A percentile compares a stretch with the other conserved stretches of the same genome.
phyloP scores from a whole-genome alignment of 2,329 filamentous ascomycete genomes.

The Aphanoascus verrucosus region DNA sequence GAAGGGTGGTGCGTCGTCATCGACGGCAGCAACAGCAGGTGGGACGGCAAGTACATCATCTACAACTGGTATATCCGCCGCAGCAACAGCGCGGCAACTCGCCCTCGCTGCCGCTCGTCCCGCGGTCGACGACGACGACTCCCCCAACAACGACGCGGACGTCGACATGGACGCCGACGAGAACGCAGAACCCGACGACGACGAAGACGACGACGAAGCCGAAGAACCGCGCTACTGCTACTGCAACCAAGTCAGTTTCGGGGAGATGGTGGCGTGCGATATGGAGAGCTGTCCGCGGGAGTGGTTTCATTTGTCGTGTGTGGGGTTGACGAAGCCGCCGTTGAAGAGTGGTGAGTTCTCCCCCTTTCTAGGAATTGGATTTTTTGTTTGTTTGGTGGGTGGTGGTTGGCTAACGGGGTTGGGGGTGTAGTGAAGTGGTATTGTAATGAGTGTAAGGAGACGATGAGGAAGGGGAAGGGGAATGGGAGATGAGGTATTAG shows the following conservation, averaged over 20 bases:
- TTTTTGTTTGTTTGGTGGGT: too few species aligned
- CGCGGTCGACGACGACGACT: too few species aligned
- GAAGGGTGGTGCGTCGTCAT: constrained; percentile 19
- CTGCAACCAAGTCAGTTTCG: constrained; percentile 69
- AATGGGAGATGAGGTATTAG: constrained; percentile 9
- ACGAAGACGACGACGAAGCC: constrained; percentile 53
- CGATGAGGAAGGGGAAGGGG: constrained; percentile 36
- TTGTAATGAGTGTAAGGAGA: constrained; percentile 66
- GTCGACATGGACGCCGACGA: constrained; percentile 21
- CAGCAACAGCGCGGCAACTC: too few species aligned
- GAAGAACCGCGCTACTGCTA: constrained; percentile 72
- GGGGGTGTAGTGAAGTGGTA: constrained; percentile 75
- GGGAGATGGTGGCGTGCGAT: constrained; percentile 76
- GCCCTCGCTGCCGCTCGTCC: too few species aligned
- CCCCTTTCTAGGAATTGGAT: neutral
- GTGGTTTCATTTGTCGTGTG: constrained; percentile 77
- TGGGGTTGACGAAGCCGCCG: constrained; percentile 68
- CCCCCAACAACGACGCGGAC: too few species aligned
- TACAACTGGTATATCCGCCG: too few species aligned
- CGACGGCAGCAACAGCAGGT: neutral
- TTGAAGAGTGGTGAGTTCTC: constrained; percentile 56
- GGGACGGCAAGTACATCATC: too few species aligned
- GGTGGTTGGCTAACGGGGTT: too few species aligned
- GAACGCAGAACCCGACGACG: constrained; percentile 33
- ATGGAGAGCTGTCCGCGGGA: constrained; percentile 60